These are phyloP conservation scores for Toxoplasma gondii DNA, from an alignment of 169 alveolate genomes.

Conservation along the genomic window DNA sequence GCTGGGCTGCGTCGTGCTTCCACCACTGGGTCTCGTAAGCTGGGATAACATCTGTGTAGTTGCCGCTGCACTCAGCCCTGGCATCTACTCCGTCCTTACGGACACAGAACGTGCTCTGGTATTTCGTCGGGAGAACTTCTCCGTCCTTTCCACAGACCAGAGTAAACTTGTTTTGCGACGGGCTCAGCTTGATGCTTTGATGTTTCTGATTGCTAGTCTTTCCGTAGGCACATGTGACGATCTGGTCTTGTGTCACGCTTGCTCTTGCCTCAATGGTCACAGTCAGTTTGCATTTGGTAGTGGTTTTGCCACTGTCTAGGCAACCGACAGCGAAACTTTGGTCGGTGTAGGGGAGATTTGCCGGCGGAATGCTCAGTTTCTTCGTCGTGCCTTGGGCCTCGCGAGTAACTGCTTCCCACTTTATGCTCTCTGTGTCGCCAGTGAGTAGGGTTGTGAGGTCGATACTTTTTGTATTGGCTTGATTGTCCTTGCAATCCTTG, in stretches of 20 bases:
- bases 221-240: constrained; percentile 11
- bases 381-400: not conserved
- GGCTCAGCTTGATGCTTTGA: not conserved
- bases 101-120: not conserved
- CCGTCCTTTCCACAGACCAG: not conserved
- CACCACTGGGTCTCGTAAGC: not conserved
- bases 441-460: not conserved
- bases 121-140: not conserved
- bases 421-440: not conserved
- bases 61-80: not conserved
- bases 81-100: not conserved
- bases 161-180: not conserved
- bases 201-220: not conserved
- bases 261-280: not conserved
- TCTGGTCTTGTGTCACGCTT: not conserved
- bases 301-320: not conserved
- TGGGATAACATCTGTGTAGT: not conserved
- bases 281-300: not conserved
- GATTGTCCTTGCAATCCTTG: not conserved
- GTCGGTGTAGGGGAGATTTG: not conserved
- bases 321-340: not conserved
- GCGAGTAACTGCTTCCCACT: not conserved
- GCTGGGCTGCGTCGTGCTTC: not conserved
- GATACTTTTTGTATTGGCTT: not conserved
- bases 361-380: not conserved